phyloP scores from a whole-genome alignment of 2,329 filamentous ascomycete species.

The Aspergillus tamarii region DNA sequence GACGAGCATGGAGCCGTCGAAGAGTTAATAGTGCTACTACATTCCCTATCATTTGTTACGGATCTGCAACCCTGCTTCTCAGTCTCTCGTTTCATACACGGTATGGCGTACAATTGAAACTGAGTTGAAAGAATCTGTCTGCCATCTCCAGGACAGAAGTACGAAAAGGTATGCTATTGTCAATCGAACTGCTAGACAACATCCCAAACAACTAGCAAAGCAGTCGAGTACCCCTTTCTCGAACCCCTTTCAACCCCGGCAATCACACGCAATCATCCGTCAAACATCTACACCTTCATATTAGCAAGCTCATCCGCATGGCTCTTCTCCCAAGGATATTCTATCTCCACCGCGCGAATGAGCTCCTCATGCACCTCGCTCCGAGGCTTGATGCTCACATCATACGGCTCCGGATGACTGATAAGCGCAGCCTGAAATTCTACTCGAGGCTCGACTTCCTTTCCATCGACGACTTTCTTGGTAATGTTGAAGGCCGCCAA shows the following conservation, averaged over 20 bases:
- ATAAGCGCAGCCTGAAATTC: conserved; percentile 21
- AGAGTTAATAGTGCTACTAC: too few relatives aligned
- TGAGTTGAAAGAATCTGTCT: too few relatives aligned
- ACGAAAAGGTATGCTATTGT: too few relatives aligned
- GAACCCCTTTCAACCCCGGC: neutral
- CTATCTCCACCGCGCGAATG: conserved; percentile 12
- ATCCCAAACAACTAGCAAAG: neutral
- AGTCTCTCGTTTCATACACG: too few relatives aligned
- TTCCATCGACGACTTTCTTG: conserved; percentile 19
- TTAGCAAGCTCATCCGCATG: conserved; percentile 13
- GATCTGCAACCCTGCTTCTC: too few relatives aligned
- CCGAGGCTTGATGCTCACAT: conserved; percentile 16
- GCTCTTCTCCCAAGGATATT: conserved; percentile 18
- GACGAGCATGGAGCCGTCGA: too few relatives aligned
- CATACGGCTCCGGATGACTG: conserved; percentile 13
- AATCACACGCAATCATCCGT: neutral
- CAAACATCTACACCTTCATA: neutral
- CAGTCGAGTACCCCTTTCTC: accelerated
- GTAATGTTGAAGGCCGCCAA: conserved; percentile 24
- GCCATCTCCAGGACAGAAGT: too few relatives aligned
- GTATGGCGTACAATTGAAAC: too few relatives aligned
- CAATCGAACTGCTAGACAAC: accelerated
- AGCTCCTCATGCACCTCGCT: conserved; percentile 14
- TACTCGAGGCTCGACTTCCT: conserved; percentile 15
- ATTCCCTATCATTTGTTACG: too few relatives aligned